phyloP scores from a whole-genome alignment of 2,329 filamentous ascomycete species.

The Arthrinium puccinioides region DNA sequence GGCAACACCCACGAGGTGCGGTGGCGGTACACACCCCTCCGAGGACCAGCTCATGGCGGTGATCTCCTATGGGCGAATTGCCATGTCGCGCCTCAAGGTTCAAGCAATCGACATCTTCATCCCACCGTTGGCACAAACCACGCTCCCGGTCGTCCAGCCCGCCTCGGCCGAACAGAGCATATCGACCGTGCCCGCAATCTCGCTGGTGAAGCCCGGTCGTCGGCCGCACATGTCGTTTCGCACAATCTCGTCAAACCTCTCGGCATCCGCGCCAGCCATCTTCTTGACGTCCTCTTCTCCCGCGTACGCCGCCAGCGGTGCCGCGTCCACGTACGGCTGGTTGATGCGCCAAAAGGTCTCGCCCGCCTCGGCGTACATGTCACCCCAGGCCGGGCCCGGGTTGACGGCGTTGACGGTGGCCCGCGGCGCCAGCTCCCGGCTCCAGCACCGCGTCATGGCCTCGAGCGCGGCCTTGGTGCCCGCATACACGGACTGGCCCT shows the following conservation, averaged over 20 bases:
- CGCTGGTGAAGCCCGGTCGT: slow-evolving; percentile 6
- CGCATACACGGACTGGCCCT: slow-evolving; percentile 16
- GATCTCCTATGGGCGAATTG: too few species aligned
- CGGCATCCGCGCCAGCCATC: background rate
- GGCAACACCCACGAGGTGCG: too few species aligned
- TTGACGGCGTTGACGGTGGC: slow-evolving; percentile 20
- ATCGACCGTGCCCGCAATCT: slow-evolving; percentile 12
- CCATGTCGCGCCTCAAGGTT: too few species aligned
- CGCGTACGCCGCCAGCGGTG: slow-evolving; percentile 5
- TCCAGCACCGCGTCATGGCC: slow-evolving; percentile 16
- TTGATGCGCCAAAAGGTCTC: slow-evolving; percentile 7
- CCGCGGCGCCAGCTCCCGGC: slow-evolving; percentile 15
- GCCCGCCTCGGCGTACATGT: slow-evolving; percentile 8
- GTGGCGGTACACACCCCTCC: too few species aligned
- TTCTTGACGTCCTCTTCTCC: background rate
- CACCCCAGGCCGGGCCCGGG: slow-evolving; percentile 14
- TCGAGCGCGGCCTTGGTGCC: slow-evolving; percentile 21
- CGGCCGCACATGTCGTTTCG: slow-evolving; percentile 6
- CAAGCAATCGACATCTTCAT: slow-evolving; percentile 10
- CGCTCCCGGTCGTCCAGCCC: slow-evolving; percentile 14
- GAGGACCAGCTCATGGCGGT: too few species aligned
- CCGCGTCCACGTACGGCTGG: slow-evolving; percentile 7
- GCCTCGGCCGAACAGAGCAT: slow-evolving; percentile 13
- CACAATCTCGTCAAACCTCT: slow-evolving; percentile 5
- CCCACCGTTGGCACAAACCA: slow-evolving; percentile 13